Conservation (phyloP, 352 stramenopile species). For the Lagenidium giganteum region DNA sequence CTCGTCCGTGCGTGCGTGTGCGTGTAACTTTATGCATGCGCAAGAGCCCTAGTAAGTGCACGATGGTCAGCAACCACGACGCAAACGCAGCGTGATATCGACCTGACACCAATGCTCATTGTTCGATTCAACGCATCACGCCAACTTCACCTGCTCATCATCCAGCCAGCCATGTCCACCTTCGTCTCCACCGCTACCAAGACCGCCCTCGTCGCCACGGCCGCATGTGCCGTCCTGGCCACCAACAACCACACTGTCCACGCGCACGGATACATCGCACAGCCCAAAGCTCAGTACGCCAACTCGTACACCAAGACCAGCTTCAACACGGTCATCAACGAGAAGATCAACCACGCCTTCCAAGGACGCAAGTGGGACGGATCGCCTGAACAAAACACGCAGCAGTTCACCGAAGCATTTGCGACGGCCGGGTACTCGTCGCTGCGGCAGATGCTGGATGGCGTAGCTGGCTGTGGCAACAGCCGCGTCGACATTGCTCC, state of each 20-base stretch:
- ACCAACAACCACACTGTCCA: not conserved
- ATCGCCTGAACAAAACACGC: conserved; percentile 22
- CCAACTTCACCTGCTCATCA: too few relatives aligned
- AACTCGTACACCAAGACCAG: conserved; percentile 26
- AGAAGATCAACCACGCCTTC: conserved; percentile 18
- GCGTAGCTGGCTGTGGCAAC: conserved; percentile 20
- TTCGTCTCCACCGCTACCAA: conserved; percentile 1
- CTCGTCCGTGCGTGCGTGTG: too few relatives aligned
- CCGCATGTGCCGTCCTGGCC: not conserved
- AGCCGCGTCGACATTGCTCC: conserved; percentile 23
- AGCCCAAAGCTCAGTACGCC: conserved; percentile 18
- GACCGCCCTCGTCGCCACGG: not conserved
- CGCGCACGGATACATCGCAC: conserved; percentile 29
- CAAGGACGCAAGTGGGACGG: conserved; percentile 27
- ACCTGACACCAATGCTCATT: too few relatives aligned
- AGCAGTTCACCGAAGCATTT: conserved; percentile 22
- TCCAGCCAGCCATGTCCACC: too few relatives aligned
- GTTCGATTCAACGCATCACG: too few relatives aligned
- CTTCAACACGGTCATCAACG: conserved; percentile 16
- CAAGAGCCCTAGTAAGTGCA: too few relatives aligned
- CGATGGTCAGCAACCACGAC: too few relatives aligned
- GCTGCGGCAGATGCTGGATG: conserved; percentile 20
- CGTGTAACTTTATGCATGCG: too few relatives aligned
- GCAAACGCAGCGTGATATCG: too few relatives aligned
- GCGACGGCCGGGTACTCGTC: conserved; percentile 6